Evolutionary conservation across 305 asterid genomes (phyloP).

Genomic region (Fraxinus nigra): DNA sequence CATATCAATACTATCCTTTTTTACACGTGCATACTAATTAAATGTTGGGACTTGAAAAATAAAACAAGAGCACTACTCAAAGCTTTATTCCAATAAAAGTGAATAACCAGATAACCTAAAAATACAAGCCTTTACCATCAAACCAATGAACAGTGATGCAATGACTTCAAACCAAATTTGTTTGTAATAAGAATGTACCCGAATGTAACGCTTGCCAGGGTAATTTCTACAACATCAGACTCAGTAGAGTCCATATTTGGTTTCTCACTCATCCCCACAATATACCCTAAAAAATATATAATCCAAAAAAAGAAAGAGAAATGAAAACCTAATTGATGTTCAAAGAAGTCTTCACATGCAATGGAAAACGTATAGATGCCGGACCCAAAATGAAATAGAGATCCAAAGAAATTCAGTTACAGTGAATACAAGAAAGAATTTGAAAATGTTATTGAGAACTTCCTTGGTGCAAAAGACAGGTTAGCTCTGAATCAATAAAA

Average conservation of each 20-base stretch:
- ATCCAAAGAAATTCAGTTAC: conserved; percentile 33
- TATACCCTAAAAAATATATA: conserved; percentile 2
- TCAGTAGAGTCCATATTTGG: conserved; percentile 28
- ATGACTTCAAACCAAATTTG: no score
- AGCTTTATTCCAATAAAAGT: not conserved
- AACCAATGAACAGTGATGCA: not conserved
- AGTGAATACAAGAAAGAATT: conserved; percentile 18
- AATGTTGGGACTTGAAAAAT: no score
- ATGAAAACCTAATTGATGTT: conserved; percentile 15
- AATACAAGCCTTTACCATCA: not conserved
- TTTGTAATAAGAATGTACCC: conserved; percentile 34
- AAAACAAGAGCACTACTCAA: not conserved
- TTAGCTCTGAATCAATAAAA: no score
- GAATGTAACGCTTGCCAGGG: conserved; percentile 51
- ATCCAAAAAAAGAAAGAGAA: not conserved
- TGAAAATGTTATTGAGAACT: not conserved
- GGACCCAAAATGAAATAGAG: conserved; percentile 35
- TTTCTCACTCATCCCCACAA: conserved; percentile 19
- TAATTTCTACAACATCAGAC: conserved; percentile 37
- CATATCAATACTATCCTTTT: not conserved
- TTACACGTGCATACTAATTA: not conserved
- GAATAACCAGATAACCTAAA: not conserved
- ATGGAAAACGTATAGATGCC: conserved; percentile 52
- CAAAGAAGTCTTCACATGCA: conserved; percentile 23
- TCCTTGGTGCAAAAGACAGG: no score